phyloP scores from a whole-genome alignment of 139 green algal genomes.

The Chlamydomonas eustigma region DNA sequence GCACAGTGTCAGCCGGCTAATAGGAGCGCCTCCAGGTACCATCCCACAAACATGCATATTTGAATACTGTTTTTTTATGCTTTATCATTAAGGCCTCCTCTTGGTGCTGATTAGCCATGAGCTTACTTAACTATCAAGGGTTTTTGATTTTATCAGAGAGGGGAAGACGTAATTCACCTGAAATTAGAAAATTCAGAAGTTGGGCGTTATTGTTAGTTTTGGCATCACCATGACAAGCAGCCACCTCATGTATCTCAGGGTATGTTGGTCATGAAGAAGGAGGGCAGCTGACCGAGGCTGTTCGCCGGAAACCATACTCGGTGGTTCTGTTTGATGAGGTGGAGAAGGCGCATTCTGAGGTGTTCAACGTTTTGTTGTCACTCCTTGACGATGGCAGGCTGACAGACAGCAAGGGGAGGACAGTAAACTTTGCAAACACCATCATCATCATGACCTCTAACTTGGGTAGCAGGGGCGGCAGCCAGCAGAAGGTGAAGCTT shows the following conservation, averaged over 20 bases:
- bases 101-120: too few relatives aligned
- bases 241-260: constrained; percentile 14
- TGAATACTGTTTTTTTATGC: too few relatives aligned
- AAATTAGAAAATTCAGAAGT: background rate
- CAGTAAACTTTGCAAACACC: constrained; percentile 89
- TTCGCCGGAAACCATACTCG: constrained; percentile 71
- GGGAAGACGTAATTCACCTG: background rate
- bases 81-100: too few relatives aligned
- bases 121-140: background rate
- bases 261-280: constrained; percentile 60
- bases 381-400: constrained; percentile 81
- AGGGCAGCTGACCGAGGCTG: constrained; percentile 94
- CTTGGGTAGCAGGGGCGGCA: constrained; percentile 58
- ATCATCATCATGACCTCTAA: constrained; percentile 96
- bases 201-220: too few relatives aligned
- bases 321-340: constrained; percentile 97
- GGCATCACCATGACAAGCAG: too few relatives aligned
- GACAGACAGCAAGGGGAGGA: constrained; percentile 68
- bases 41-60: too few relatives aligned
- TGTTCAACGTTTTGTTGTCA: constrained; percentile 88
- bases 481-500: too few relatives aligned
- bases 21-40: constrained; percentile 92
- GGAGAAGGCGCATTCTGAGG: constrained; percentile 52
- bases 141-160: background rate
- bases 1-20: constrained; percentile 80